A percentile compares a stretch with the other conserved stretches of the same genome.
These are phyloP conservation scores for Candida taoyuanica DNA, from an alignment of 805 yeast genomes.

Conservation along the genomic window DNA sequence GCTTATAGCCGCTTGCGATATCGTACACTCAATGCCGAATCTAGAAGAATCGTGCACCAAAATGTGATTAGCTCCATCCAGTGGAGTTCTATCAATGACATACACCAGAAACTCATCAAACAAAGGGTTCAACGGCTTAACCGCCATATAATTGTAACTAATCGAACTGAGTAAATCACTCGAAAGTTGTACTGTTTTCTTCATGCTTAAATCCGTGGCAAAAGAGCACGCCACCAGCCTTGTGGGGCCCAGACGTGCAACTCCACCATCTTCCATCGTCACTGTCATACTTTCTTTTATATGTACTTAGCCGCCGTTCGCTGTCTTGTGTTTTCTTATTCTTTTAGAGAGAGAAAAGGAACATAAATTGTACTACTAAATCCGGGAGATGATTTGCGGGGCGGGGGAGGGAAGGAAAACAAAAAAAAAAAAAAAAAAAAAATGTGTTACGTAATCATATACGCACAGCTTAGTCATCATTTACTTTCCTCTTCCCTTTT, in stretches of 20 bases:
- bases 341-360: too few species aligned
- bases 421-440: too few species aligned
- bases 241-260: neutral
- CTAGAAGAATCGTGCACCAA: slow-evolving; percentile 12
- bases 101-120: slow-evolving; percentile 14
- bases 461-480: too few species aligned
- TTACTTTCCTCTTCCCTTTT: neutral
- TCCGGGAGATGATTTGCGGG: too few species aligned
- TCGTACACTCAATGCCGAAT: slow-evolving; percentile 19
- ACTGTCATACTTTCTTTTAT: neutral
- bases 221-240: slow-evolving; percentile 7
- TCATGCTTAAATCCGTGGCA: slow-evolving; percentile 8
- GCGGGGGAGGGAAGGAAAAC: too few species aligned
- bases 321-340: too few species aligned
- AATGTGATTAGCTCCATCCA: slow-evolving; percentile 3
- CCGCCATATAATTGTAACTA: slow-evolving; percentile 8
- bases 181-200: slow-evolving; percentile 5
- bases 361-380: too few species aligned
- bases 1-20: slow-evolving; percentile 17
- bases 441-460: neutral
- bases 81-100: slow-evolving; percentile 1
- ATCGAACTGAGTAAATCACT: slow-evolving; percentile 4
- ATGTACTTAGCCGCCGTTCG: neutral
- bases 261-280: neutral
- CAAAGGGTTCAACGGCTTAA: slow-evolving; percentile 19